Conservation (phyloP, 345 rosid species). For the Nasturtium officinale region DNA sequence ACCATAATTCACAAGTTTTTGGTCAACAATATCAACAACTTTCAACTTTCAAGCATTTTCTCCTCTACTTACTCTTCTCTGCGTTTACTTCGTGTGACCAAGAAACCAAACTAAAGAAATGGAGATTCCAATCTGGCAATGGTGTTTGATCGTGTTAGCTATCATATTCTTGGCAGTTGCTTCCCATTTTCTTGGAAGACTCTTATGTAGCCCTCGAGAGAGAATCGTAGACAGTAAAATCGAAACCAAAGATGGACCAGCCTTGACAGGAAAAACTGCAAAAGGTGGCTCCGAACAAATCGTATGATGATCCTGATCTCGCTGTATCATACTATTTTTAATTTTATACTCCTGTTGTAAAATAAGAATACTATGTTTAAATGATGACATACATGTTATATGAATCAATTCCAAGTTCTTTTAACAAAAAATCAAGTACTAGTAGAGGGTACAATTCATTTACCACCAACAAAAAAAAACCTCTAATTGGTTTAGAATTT, state of each 20-base stretch:
- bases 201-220: slow-evolving; percentile 40
- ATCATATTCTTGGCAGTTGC: slow-evolving; percentile 34
- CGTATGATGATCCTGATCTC: slow-evolving; percentile 16
- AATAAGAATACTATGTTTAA: neutral
- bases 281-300: slow-evolving; percentile 18
- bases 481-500: neutral
- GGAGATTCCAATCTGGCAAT: slow-evolving; percentile 40
- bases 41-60: slow-evolving; percentile 20
- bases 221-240: slow-evolving; percentile 25
- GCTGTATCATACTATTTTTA: too few relatives aligned
- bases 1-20: slow-evolving; percentile 22
- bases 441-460: neutral
- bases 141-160: slow-evolving; percentile 34
- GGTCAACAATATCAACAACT: slow-evolving; percentile 40
- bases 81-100: slow-evolving; percentile 7
- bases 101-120: slow-evolving; percentile 17
- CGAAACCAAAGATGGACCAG: slow-evolving; percentile 25
- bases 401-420: neutral
- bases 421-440: neutral
- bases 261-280: neutral
- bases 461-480: too few relatives aligned
- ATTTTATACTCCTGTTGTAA: slow-evolving; percentile 7
- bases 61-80: slow-evolving; percentile 7
- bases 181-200: slow-evolving; percentile 29
- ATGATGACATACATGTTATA: slow-evolving; percentile 6